Evolutionary conservation across 768 basidiomycete species (phyloP).

Genomic region (Hypholoma sublateritium): DNA sequence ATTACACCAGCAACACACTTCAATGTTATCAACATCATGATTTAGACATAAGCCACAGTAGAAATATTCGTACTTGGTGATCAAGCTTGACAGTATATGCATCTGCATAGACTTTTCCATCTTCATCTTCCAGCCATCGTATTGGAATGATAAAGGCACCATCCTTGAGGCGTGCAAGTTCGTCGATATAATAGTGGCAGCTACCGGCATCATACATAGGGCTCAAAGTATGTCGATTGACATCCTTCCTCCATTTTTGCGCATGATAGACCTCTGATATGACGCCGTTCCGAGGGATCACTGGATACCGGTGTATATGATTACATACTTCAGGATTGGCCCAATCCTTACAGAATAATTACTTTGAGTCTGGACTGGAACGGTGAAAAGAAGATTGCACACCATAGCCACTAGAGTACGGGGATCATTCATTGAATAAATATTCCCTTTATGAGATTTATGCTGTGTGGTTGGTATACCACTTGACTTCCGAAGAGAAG

Average conservation of each 20-base stretch:
- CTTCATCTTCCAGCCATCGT: constrained; percentile 22
- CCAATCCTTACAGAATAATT: not conserved
- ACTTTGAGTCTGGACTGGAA: not conserved
- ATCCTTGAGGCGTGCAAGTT: constrained; percentile 14
- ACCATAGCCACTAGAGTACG: constrained; percentile 23
- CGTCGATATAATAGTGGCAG: constrained; percentile 20
- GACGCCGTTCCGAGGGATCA: constrained; percentile 19
- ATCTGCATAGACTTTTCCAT: constrained; percentile 17
- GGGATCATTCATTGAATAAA: constrained; percentile 29
- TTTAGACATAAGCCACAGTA: not conserved
- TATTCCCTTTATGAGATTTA: constrained; percentile 24
- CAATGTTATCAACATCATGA: not conserved
- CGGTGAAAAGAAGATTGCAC: not conserved
- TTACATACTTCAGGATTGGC: constrained; percentile 17
- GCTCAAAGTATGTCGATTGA: constrained; percentile 10
- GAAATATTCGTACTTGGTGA: constrained; percentile 5
- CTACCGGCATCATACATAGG: constrained; percentile 17
- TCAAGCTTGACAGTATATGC: constrained; percentile 17
- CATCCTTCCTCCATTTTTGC: constrained; percentile 12
- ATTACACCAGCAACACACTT: constrained; percentile 11
- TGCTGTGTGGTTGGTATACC: constrained; percentile 16
- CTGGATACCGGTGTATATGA: constrained; percentile 27
- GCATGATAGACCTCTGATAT: constrained; percentile 22
- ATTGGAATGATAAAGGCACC: constrained; percentile 20
- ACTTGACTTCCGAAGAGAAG: constrained; percentile 12